Percentiles rank a stretch among this genome's conserved stretches.
Conservation (phyloP, 345 rosid genomes). For the Pugionium dolabratum region DNA sequence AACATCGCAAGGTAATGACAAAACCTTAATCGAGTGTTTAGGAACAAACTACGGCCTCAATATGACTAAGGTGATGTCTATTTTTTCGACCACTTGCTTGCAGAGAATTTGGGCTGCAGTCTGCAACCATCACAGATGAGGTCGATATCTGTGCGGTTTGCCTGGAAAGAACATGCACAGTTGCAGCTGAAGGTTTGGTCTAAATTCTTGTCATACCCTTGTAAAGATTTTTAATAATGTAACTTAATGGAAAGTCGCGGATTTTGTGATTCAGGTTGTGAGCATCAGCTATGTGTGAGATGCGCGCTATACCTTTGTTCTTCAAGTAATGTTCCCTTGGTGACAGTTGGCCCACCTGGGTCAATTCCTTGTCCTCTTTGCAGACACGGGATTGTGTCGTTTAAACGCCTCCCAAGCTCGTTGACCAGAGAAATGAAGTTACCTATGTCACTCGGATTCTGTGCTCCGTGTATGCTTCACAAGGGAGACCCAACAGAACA, state of each 20-base stretch:
- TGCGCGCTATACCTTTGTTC: slow-evolving; percentile 97
- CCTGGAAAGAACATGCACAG: slow-evolving; percentile 83
- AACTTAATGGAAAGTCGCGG: background rate
- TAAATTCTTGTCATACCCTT: background rate
- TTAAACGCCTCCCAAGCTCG: slow-evolving; percentile 68
- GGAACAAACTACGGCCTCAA: background rate
- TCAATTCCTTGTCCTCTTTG: slow-evolving; percentile 98
- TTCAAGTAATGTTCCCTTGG: slow-evolving; percentile 68
- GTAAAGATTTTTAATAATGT: background rate
- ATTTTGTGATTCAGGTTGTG: slow-evolving; percentile 64
- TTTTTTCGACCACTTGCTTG: slow-evolving; percentile 24
- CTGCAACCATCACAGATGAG: slow-evolving; percentile 61
- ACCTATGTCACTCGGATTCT: slow-evolving; percentile 74
- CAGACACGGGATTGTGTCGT: slow-evolving; percentile 80
- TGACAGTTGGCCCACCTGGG: slow-evolving; percentile 67
- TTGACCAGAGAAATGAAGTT: slow-evolving; percentile 61
- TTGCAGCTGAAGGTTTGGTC: slow-evolving; percentile 87
- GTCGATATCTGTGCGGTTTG: slow-evolving; percentile 91
- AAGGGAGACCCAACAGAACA: slow-evolving; percentile 54
- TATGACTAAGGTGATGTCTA: background rate
- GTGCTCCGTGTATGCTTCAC: slow-evolving; percentile 93
- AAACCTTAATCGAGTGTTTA: background rate
- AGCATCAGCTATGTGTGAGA: slow-evolving; percentile 89
- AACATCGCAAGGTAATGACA: slow-evolving; percentile 79
- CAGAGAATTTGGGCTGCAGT: slow-evolving; percentile 85